Evolutionary conservation across 257 asterid species (phyloP).

Genomic region (Solanum corneliomulleri): DNA sequence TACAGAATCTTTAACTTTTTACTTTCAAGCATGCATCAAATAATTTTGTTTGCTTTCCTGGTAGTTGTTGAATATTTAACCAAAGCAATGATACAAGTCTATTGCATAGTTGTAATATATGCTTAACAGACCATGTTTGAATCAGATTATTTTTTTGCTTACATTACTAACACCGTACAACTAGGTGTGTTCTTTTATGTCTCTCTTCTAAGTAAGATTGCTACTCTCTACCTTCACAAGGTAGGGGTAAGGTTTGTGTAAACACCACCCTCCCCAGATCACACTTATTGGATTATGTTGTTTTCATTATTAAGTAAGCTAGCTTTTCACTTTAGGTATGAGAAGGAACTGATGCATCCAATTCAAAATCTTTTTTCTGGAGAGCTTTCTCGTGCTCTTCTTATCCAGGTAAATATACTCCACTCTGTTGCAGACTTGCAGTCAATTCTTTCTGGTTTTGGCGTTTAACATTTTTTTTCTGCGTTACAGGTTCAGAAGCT

Average conservation of each 20-base stretch:
- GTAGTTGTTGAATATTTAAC: background rate
- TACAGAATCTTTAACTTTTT: background rate
- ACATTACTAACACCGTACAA: background rate
- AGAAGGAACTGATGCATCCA: conserved; percentile 92
- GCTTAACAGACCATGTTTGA: background rate
- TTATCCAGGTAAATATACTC: conserved; percentile 62
- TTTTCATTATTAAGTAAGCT: background rate
- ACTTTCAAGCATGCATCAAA: background rate
- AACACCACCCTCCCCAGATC: background rate
- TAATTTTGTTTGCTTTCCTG: background rate
- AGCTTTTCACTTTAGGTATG: conserved; percentile 42
- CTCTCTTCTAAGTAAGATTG: background rate
- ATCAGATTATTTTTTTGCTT: background rate
- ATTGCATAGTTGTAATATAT: background rate
- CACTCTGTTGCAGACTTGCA: background rate
- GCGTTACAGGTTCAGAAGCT: conserved; percentile 87
- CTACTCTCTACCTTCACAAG: background rate
- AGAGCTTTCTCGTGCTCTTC: conserved; percentile 88
- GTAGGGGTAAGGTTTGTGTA: background rate
- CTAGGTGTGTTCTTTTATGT: conserved; percentile 4
- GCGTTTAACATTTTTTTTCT: conserved; percentile 14
- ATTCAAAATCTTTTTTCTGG: conserved; percentile 89
- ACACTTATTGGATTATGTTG: background rate
- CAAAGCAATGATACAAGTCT: background rate
- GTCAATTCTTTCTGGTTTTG: conserved; percentile 7